Conservation (phyloP, 176 grass and related monocot species). For the Tillandsia fasciculata region DNA sequence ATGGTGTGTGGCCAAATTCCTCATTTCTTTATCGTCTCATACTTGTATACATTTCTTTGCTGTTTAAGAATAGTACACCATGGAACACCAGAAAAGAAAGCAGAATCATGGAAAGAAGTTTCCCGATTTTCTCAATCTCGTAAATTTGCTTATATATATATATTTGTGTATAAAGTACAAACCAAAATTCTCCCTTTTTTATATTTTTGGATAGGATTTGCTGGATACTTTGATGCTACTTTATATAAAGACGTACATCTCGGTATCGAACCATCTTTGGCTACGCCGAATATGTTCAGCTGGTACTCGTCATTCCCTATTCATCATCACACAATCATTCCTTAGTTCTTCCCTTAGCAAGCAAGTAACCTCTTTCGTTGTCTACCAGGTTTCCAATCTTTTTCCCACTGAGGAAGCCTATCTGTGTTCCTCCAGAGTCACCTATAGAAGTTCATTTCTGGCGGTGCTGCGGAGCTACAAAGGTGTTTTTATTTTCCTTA, state of each 20-base stretch:
- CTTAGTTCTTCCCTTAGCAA: background rate
- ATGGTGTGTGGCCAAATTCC: slow-evolving; percentile 45
- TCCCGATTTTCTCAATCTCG: background rate
- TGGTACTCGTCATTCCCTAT: slow-evolving; percentile 34
- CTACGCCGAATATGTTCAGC: slow-evolving; percentile 99
- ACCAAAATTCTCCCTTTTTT: background rate
- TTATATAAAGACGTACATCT: slow-evolving; percentile 96
- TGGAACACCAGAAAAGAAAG: no score
- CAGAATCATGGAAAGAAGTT: background rate
- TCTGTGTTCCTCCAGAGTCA: slow-evolving; percentile 40
- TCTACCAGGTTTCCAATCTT: slow-evolving; percentile 85
- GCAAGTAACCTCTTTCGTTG: background rate
- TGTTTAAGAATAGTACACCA: background rate
- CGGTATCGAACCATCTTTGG: slow-evolving; percentile 76
- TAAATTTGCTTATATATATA: background rate
- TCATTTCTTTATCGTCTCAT: background rate
- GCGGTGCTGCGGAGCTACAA: slow-evolving; percentile 64
- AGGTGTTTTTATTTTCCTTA: slow-evolving; percentile 31
- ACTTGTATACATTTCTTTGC: background rate
- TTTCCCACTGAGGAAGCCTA: slow-evolving; percentile 79
- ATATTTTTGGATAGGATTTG: slow-evolving; percentile 56
- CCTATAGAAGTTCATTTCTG: slow-evolving; percentile 87
- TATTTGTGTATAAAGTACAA: background rate
- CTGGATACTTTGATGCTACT: slow-evolving; percentile 88
- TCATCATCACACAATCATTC: slow-evolving; percentile 1